Conservation (phyloP, 495 filamentous ascomycete genomes). For the Stereocaulon alpinum region DNA sequence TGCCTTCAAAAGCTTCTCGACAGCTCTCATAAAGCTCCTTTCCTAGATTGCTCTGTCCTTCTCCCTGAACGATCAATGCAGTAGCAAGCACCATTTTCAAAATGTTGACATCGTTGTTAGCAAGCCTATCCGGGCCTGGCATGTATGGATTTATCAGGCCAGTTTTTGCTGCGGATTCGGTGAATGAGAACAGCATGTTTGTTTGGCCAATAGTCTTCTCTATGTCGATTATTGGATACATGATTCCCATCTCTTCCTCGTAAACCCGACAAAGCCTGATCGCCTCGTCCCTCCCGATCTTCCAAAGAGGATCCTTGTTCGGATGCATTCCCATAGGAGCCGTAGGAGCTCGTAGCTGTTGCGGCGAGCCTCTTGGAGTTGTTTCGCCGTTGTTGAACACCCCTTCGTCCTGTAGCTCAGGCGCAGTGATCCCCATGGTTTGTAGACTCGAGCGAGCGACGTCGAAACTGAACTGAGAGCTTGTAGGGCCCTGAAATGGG, state of each 20-base stretch:
- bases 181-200: constrained; percentile 55
- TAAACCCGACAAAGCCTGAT: constrained; percentile 63
- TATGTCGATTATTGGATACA: constrained; percentile 77
- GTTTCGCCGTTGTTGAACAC: constrained; percentile 46
- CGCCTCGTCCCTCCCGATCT: constrained; percentile 62
- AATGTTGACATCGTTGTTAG: constrained; percentile 56
- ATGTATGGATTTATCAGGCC: constrained; percentile 46
- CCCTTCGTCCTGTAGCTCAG: constrained; percentile 38
- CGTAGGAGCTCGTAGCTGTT: constrained; percentile 34
- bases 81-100: constrained; percentile 74
- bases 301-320: constrained; percentile 65
- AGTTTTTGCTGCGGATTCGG: constrained; percentile 51
- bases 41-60: constrained; percentile 65
- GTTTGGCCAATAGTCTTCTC: constrained; percentile 54
- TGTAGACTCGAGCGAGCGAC: constrained; percentile 80
- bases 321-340: constrained; percentile 28
- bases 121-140: constrained; percentile 51
- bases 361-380: constrained; percentile 43
- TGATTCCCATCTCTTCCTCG: constrained; percentile 76
- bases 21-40: constrained; percentile 59
- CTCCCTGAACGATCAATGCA: constrained; percentile 60
- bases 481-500: constrained; percentile 76
- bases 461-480: constrained; percentile 74
- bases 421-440: constrained; percentile 70
- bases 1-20: constrained; percentile 55